Evolutionary conservation across 2,329 filamentous ascomycete genomes (phyloP), one percentile per base, ranked within the genome.

Genomic region (Fusarium kyushuense): DNA sequence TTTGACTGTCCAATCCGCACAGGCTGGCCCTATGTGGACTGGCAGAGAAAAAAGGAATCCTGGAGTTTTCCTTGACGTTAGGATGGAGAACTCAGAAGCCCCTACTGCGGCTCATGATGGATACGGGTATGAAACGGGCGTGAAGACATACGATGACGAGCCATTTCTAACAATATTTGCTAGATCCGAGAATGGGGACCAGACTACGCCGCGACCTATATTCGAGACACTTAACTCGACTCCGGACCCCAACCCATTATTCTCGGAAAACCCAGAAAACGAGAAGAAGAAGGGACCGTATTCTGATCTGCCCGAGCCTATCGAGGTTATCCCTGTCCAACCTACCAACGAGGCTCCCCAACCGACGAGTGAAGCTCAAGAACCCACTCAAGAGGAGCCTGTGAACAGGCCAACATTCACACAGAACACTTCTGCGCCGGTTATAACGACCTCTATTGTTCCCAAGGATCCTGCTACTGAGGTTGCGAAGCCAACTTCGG

Each of bases 1-100:
- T 59, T 59, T 76, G 53, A 57, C 69, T 70, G 65, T 70, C 21
- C 73, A 75, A 63, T 74, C 64, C 56, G 70, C 70, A 25, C 70
- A 76, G 76, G 78, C 78, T 68, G 78, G 78, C 69, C 80, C 76
- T 75, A 72, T 71, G 54, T 74, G 77, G 76, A 74, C 72, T 67
- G 69, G 69, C 21, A 76, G 74, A 63, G 57, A 41, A 46, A 70
- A 47, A 54, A 65, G 72, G 66, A 70, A 56, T 33, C 70, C 68
- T 27, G 52, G 33, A 16, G 66, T 67, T 30, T 72, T 64, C 13
- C 59, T 64, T 6, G 56, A 60, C 41, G 55, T 51, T 25, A 58
- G 64, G 36, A 64, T 66, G 56, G 53, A 61, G 52, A 57, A 56
- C 38, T 61, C 63, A 10, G 55, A 48, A 32, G 55, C 54, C 32